A percentile compares a stretch with the other conserved stretches of the same genome.
Conservation (phyloP, 495 filamentous ascomycete species). For the Daldinia grandis region DNA sequence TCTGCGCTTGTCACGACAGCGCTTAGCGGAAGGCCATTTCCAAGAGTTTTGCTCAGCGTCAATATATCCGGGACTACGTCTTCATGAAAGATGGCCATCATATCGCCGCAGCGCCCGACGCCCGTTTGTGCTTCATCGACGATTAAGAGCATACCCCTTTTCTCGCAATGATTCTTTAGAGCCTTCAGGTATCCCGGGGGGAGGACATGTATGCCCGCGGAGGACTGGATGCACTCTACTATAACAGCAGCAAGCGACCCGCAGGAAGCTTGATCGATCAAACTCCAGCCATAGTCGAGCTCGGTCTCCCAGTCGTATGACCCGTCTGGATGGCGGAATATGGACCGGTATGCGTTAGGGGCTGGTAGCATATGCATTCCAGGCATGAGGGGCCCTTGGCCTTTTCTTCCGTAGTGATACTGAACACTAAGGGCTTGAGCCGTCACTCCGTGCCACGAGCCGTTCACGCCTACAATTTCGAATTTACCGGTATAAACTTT, state of each 20-base stretch:
- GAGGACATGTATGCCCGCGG: constrained; percentile 60
- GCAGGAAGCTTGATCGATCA: constrained; percentile 61
- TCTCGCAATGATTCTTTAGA: constrained; percentile 57
- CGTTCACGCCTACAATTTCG: constrained; percentile 63
- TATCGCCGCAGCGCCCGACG: constrained; percentile 58
- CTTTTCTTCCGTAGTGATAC: constrained; percentile 58
- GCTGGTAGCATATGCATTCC: constrained; percentile 56
- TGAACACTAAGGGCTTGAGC: constrained; percentile 53
- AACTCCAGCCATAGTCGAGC: constrained; percentile 50
- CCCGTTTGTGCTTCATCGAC: constrained; percentile 66
- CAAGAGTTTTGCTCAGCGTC: constrained; percentile 62
- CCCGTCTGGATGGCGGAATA: constrained; percentile 59
- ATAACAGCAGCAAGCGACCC: constrained; percentile 65
- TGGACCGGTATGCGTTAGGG: constrained; percentile 63
- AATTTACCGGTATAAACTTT: constrained; percentile 36
- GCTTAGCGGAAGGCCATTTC: constrained; percentile 61
- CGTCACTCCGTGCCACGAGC: constrained; percentile 64
- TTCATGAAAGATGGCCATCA: constrained; percentile 61
- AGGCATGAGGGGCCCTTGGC: constrained; percentile 52
- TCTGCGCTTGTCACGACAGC: constrained; percentile 57
- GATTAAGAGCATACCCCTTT: constrained; percentile 62
- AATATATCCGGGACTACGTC: constrained; percentile 62
- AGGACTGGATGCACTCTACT: constrained; percentile 62
- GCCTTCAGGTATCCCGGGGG: constrained; percentile 58
- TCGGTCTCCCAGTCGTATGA: constrained; percentile 61